Base-by-base conservation (phyloP, 495 filamentous ascomycete species). In the Chaetomium fimeti region DNA sequence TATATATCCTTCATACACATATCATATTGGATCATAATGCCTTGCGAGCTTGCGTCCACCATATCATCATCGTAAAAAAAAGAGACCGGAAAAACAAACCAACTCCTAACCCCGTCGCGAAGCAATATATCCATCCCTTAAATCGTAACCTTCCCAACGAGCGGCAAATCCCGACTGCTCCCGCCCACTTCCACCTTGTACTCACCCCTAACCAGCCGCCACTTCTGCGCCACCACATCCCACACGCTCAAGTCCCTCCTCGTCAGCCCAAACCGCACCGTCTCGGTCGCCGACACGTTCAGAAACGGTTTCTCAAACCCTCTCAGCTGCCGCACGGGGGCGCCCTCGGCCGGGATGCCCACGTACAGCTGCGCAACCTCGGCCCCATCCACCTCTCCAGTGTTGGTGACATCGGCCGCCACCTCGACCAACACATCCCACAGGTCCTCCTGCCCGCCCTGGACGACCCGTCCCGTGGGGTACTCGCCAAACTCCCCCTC, bases 311-410 rank as follows among this genome's bases (percentile, higher is more conserved):
- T 92, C 45, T 81, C 81, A 69, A 91, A 92, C 16, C 88, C 88
- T 3, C 89, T 76, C 15, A 92, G 75, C 68, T 87, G 84, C 60
- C 81, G 75, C 6, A 83, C 75, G 0, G 86, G 87, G 43, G 64
- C 59, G 2, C 49, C 66, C 47, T 24, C 69, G 55, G 29, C 73
- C 69, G 85, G 86, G 32, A 87, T 80, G 0, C 78, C 75, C 16
- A 90, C 74, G 67, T 91, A 91, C 5, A 90, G 73, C 78, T 91
- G 85, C 38, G 84, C 82, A 2, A 90, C 84, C 62, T 85, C 80
- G 7, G 78, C 78, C 9, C 83, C 84, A 2, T 69, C 69, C 0
- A 81, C 74, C 0, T 28, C 42, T 0, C 88, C 88, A 2, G 79
- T 83, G 67, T 90, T 91, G 7, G 71, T 72, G 9, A 91, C 80